Evolutionary conservation across 345 rosid genomes (phyloP).

Genomic region (Rubroshorea leprosula): DNA sequence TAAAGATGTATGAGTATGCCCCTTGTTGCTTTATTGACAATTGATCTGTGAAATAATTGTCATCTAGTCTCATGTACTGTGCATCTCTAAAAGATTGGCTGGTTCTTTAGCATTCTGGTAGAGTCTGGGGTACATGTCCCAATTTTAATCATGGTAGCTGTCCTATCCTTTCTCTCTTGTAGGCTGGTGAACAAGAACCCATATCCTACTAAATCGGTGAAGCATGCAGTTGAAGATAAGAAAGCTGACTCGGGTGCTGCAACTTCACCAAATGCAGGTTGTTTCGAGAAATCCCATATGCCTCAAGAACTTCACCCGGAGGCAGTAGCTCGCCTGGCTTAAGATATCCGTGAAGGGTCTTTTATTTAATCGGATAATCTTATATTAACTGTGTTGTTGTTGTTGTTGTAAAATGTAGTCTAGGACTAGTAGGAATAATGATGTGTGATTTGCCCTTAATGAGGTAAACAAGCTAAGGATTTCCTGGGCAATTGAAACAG

Average conservation of each 20-base stretch:
- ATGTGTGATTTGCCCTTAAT: slow-evolving; percentile 13
- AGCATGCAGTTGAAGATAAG: slow-evolving; percentile 17
- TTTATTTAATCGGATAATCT: not conserved
- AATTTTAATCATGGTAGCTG: not conserved
- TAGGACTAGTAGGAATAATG: slow-evolving; percentile 2
- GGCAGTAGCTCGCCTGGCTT: slow-evolving; percentile 24
- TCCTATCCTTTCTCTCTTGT: slow-evolving; percentile 10
- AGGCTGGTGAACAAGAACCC: slow-evolving; percentile 83
- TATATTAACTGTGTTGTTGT: too few species aligned
- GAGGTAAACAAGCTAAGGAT: slow-evolving; percentile 5
- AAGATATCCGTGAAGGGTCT: slow-evolving; percentile 12
- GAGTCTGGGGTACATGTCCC: slow-evolving; percentile 3
- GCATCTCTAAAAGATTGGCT: not conserved
- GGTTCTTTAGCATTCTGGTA: not conserved
- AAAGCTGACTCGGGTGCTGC: slow-evolving; percentile 23
- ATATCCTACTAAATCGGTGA: slow-evolving; percentile 44
- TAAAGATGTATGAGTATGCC: too few species aligned
- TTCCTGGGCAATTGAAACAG: not conserved
- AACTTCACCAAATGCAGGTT: slow-evolving; percentile 27
- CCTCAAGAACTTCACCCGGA: slow-evolving; percentile 24
- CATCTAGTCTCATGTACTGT: not conserved
- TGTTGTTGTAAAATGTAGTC: not conserved
- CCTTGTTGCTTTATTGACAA: too few species aligned
- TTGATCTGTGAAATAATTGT: too few species aligned
- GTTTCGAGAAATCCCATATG: slow-evolving; percentile 27